Conservation (phyloP, 441 rosid species). For the Pelargonium australe region DNA sequence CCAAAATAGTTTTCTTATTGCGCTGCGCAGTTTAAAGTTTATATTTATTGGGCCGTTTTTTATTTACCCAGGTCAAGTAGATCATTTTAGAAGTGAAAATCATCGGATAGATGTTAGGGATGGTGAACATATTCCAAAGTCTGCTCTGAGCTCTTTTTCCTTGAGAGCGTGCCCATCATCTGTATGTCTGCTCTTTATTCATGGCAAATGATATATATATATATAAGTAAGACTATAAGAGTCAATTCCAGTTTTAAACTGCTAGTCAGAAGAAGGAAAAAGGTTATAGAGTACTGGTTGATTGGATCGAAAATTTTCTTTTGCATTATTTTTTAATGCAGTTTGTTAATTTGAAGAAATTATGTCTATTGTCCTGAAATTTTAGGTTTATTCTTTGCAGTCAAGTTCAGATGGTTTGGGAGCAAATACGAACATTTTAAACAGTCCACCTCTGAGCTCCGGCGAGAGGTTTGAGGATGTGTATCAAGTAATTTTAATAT, state of each 20-base stretch:
- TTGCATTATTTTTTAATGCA: not conserved
- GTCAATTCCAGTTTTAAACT: too few relatives aligned
- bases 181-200: slow-evolving; percentile 38
- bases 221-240: too few relatives aligned
- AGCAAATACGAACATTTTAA: slow-evolving; percentile 30
- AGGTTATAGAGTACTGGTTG: slow-evolving; percentile 1
- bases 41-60: slow-evolving; percentile 7
- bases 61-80: slow-evolving; percentile 40
- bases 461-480: slow-evolving; percentile 74
- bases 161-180: slow-evolving; percentile 59
- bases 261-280: too few relatives aligned
- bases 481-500: slow-evolving; percentile 63
- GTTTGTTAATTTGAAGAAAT: slow-evolving; percentile 4
- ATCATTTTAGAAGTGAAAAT: slow-evolving; percentile 27
- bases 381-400: slow-evolving; percentile 26
- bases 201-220: not conserved
- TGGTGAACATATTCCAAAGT: slow-evolving; percentile 27
- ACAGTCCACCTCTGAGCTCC: slow-evolving; percentile 57
- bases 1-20: not conserved
- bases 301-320: slow-evolving; percentile 8
- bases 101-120: slow-evolving; percentile 26
- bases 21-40: not conserved
- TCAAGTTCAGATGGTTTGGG: slow-evolving; percentile 28
- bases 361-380: slow-evolving; percentile 8
- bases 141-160: slow-evolving; percentile 27